Evolutionary conservation across 495 filamentous ascomycete genomes (phyloP).

Genomic region (Beverwykella pulmonaria): DNA sequence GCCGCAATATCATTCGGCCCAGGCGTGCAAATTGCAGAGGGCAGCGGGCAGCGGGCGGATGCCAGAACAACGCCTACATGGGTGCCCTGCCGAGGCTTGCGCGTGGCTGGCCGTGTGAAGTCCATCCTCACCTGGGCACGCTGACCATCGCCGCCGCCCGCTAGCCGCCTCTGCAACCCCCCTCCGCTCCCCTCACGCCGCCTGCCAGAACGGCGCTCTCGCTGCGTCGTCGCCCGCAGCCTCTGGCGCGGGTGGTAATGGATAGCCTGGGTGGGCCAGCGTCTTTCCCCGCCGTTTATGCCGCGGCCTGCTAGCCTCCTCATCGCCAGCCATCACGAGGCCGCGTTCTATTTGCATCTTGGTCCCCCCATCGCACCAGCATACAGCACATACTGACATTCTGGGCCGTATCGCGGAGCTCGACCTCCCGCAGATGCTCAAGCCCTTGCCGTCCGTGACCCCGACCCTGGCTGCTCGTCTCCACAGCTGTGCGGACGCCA

Average conservation of each 20-base stretch:
- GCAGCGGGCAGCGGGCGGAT: neutral
- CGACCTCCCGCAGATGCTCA: constrained; percentile 15
- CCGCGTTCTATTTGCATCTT: neutral
- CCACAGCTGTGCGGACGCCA: constrained; percentile 32
- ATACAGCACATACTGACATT: too few species aligned
- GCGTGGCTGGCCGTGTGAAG: neutral
- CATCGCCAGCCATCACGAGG: constrained; percentile 26
- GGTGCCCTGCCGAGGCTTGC: neutral
- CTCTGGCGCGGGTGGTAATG: too few species aligned
- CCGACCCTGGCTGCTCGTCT: constrained; percentile 17
- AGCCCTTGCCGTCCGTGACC: constrained; percentile 25
- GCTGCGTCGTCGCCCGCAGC: neutral
- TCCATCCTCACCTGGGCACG: neutral
- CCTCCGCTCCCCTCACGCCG: neutral
- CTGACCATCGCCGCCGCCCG: neutral
- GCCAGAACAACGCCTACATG: neutral
- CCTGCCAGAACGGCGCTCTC: neutral
- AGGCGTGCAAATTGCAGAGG: constrained; percentile 24
- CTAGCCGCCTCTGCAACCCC: neutral
- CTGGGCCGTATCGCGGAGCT: constrained; percentile 25
- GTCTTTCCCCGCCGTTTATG: constrained; percentile 6
- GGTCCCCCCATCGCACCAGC: neutral
- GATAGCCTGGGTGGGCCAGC: neutral
- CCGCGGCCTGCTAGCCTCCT: neutral
- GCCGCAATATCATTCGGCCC: constrained; percentile 18